These are phyloP conservation scores for Ophiocordyceps camponoti-saundersi DNA, from an alignment of 2,329 filamentous ascomycete genomes.

Conservation along the genomic window DNA sequence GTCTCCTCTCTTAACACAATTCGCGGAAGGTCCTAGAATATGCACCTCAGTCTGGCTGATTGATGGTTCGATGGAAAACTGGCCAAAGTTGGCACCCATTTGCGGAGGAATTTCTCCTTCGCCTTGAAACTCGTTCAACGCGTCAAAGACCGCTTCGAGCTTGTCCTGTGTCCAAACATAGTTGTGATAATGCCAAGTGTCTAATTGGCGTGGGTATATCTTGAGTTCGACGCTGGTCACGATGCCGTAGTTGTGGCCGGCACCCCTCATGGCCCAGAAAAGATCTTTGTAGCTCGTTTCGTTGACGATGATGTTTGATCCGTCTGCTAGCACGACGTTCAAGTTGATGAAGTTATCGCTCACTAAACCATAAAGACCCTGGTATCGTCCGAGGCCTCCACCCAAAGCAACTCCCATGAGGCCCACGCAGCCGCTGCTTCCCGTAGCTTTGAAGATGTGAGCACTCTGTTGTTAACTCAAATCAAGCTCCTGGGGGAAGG, in stretches of 20 bases:
- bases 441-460: background rate
- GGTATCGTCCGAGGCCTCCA: slow-evolving; percentile 13
- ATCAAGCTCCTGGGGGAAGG: background rate
- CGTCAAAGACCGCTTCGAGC: slow-evolving; percentile 7
- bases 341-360: slow-evolving; percentile 16
- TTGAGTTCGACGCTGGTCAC: slow-evolving; percentile 13
- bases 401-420: slow-evolving; percentile 13
- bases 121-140: slow-evolving; percentile 6
- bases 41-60: slow-evolving; percentile 1
- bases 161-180: slow-evolving; percentile 7
- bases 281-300: slow-evolving; percentile 12
- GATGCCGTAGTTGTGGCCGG: slow-evolving; percentile 17
- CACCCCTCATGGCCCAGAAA: slow-evolving; percentile 18
- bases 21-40: background rate
- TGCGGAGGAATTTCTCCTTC: background rate
- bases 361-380: slow-evolving; percentile 12
- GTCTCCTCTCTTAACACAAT: background rate
- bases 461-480: background rate
- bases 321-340: slow-evolving; percentile 15
- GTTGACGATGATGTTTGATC: slow-evolving; percentile 6
- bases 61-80: background rate
- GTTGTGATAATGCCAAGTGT: slow-evolving; percentile 9
- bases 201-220: slow-evolving; percentile 9
- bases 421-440: slow-evolving; percentile 6
- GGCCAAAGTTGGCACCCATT: slow-evolving; percentile 6